phyloP scores from a whole-genome alignment of 1,284 basidiomycete species.

The Malassezia sp. region DNA sequence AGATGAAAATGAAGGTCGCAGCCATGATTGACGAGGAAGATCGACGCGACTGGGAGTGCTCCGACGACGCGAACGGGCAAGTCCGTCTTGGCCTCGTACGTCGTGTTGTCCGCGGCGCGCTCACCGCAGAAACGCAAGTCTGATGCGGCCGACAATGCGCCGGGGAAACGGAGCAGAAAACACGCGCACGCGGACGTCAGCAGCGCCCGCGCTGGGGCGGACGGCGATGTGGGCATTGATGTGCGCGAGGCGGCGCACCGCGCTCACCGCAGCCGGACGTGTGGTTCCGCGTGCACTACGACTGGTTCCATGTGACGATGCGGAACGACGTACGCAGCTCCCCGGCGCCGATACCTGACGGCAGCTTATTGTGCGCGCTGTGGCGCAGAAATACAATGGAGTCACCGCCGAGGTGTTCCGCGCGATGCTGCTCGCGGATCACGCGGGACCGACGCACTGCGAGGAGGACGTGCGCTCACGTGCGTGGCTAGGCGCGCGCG shows the following conservation, averaged over 20 bases:
- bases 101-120: no score
- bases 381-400: constrained; percentile 34
- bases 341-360: constrained; percentile 7
- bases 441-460: constrained; percentile 50
- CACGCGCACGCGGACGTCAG: constrained; percentile 17
- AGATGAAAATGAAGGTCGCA: constrained; percentile 40
- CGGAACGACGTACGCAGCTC: constrained; percentile 61
- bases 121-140: constrained; percentile 22
- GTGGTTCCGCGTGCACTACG: constrained; percentile 73
- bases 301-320: constrained; percentile 75
- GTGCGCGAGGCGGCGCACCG: constrained; percentile 1
- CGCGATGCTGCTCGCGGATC: constrained; percentile 23
- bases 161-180: constrained; percentile 2
- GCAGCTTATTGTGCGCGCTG: constrained; percentile 23
- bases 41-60: constrained; percentile 31
- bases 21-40: constrained; percentile 30
- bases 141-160: constrained; percentile 8
- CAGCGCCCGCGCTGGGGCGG: constrained; percentile 13
- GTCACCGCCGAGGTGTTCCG: constrained; percentile 36
- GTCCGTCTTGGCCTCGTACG: constrained; percentile 29
- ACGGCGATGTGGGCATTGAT: constrained; percentile 21
- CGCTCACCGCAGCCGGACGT: constrained; percentile 47
- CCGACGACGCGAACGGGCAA: constrained; percentile 12
- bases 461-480: constrained; percentile 50
- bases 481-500: no score